Percentiles rank a stretch among this genome's conserved stretches.
phyloP scores from a whole-genome alignment of 139 green algal genomes.

The Tetradesmus lagerheimii region DNA sequence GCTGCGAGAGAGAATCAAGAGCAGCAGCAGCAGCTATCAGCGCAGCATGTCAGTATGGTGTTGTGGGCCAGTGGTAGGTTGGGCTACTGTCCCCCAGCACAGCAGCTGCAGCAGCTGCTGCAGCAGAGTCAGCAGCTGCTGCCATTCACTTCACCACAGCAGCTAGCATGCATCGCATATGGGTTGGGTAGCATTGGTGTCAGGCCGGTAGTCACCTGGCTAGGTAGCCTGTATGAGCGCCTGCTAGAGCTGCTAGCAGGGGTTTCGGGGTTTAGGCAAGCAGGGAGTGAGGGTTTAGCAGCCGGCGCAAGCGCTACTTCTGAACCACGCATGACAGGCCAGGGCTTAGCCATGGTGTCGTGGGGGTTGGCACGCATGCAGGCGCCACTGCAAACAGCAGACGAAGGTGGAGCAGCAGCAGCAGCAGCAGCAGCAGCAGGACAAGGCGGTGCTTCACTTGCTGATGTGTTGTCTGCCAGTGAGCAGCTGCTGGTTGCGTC shows the following conservation, averaged over 20 bases:
- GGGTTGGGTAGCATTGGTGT: background rate
- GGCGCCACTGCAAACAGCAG: background rate
- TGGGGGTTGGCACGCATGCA: slow-evolving; percentile 22
- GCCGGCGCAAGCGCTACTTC: background rate
- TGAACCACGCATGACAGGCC: background rate
- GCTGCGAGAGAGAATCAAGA: background rate
- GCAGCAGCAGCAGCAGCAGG: background rate
- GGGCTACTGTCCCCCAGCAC: background rate
- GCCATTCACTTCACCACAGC: background rate
- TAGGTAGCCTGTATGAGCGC: background rate
- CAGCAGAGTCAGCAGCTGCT: background rate
- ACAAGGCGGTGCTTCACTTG: background rate
- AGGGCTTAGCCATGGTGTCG: background rate
- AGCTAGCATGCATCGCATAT: background rate
- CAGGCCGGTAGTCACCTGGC: background rate
- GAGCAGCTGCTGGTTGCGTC: background rate
- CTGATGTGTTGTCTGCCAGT: background rate
- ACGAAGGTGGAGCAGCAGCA: background rate
- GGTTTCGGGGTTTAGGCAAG: background rate
- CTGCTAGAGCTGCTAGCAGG: background rate
- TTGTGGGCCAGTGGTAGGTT: slow-evolving; percentile 8
- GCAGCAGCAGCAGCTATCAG: background rate
- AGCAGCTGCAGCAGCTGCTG: slow-evolving; percentile 28
- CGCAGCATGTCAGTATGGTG: slow-evolving; percentile 26
- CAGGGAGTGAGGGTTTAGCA: background rate